Base-by-base conservation (phyloP, 2,329 filamentous ascomycete species). In the Aureobasidium sp. region DNA sequence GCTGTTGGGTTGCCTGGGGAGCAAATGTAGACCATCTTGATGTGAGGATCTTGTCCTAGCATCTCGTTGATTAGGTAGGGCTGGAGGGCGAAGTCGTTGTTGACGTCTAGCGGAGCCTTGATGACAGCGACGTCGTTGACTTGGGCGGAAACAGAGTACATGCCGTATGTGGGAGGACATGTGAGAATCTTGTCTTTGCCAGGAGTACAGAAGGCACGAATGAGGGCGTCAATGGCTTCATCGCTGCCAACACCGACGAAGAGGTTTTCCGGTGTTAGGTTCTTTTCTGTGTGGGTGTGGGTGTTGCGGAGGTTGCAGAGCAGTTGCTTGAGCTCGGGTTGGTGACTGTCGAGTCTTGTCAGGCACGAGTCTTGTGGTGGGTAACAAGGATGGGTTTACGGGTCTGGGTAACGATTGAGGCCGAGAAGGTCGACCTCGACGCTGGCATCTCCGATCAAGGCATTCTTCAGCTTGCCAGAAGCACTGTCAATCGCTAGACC, bases 171-270 rank as follows among this genome's bases (percentile, higher is more conserved):
- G 0, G 94, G 94, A 20, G 94, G 94, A 72, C 93, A 97, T 46
- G 91, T 93, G 39, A 99, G 83, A 72, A 99, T 95, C 72, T 89
- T 91, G 77, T 99, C 94, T 67, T 82, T 82, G 50, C 88, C 90
- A 0, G 94, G 94, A 1, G 85, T 79, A 77, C 94, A 99, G 79
- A 99, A 99, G 76, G 90, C 94, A 59, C 94, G 88, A 64, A 99
- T 83, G 44, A 99, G 83, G 6, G 90, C 91, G 76, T 99, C 94
- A 72, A 99, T 96, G 66, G 91, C 93, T 81, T 99, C 94, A 74
- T 99, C 94, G 64, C 90, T 96, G 66, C 94, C 94, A 47, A 97
- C 92, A 64, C 94, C 94, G 55, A 97, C 90, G 74, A 97, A 97
- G 57, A 99, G 79, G 77, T 97, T 89, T 59, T 87, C 89, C 0